These are phyloP conservation scores for Jamesozyma lodderae DNA, from an alignment of 805 yeast genomes.

Conservation along the genomic window DNA sequence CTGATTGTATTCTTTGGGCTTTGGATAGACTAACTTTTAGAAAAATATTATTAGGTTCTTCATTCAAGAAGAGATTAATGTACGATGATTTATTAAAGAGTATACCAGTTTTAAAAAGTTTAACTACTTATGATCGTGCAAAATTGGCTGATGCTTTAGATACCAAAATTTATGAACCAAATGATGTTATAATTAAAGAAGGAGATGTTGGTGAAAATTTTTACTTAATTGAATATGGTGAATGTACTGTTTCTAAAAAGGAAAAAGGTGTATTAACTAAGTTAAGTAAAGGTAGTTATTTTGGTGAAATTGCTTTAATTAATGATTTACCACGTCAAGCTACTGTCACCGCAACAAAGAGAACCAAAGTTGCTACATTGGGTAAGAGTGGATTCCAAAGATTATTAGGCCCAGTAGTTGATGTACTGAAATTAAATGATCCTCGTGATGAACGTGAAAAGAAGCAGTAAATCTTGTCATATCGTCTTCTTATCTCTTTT, in stretches of 20 bases:
- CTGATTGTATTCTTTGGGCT: constrained; percentile 79
- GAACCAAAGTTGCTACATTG: constrained; percentile 81
- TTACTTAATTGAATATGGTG: constrained; percentile 71
- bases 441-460: constrained; percentile 35
- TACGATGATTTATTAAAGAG: constrained; percentile 82
- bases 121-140: constrained; percentile 73
- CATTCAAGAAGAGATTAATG: constrained; percentile 81
- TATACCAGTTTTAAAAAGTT: constrained; percentile 68
- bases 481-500: neutral
- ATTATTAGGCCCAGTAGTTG: constrained; percentile 89
- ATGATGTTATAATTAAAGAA: constrained; percentile 68
- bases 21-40: constrained; percentile 89
- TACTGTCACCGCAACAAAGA: constrained; percentile 67
- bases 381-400: constrained; percentile 91
- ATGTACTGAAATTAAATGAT: constrained; percentile 75
- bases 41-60: constrained; percentile 80
- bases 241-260: constrained; percentile 59
- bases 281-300: constrained; percentile 77
- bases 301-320: constrained; percentile 91
- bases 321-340: constrained; percentile 93
- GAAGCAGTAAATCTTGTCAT: neutral
- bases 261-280: constrained; percentile 52
- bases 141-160: constrained; percentile 92
- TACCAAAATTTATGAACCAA: constrained; percentile 62
- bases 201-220: constrained; percentile 80